These are phyloP conservation scores for Cornus kousa DNA, from an alignment of 148 eudicot species.

Conservation along the genomic window DNA sequence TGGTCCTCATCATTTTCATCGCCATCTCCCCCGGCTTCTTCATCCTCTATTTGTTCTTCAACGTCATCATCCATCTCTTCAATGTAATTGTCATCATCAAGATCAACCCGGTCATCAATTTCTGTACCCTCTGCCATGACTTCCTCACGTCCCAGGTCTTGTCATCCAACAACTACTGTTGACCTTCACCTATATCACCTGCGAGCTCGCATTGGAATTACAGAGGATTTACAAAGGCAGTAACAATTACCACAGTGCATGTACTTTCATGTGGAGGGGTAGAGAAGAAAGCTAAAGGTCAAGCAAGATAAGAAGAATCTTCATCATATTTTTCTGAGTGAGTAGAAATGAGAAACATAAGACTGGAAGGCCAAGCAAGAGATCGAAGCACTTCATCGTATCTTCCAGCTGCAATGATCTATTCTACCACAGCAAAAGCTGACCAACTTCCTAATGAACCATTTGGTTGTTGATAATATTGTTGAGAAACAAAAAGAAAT, in stretches of 20 bases:
- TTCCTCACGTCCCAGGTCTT: conserved; percentile 33
- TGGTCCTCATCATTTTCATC: conserved; percentile 63
- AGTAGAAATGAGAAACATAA: not conserved
- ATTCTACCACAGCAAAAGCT: not conserved
- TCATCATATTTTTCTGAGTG: not conserved
- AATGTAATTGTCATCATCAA: conserved; percentile 86
- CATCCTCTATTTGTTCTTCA: conserved; percentile 76
- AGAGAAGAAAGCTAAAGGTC: conserved; percentile 5
- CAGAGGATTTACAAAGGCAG: conserved; percentile 23
- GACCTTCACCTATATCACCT: conserved; percentile 27
- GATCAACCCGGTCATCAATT: conserved; percentile 92
- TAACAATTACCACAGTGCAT: conserved; percentile 10
- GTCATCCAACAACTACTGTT: conserved; percentile 33
- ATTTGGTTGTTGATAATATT: not conserved
- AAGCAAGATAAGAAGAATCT: not conserved
- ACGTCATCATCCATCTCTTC: conserved; percentile 86
- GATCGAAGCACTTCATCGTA: not conserved
- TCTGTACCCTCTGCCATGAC: conserved; percentile 82
- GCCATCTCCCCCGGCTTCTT: conserved; percentile 45
- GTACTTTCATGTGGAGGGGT: not conserved
- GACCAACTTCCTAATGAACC: not conserved
- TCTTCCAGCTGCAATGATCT: not conserved
- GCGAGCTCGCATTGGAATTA: conserved; percentile 17
- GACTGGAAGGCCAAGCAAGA: conserved; percentile 1
- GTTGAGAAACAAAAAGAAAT: not conserved